phyloP scores from a whole-genome alignment of 768 basidiomycete species.

The Hypsizygus marmoreus region DNA sequence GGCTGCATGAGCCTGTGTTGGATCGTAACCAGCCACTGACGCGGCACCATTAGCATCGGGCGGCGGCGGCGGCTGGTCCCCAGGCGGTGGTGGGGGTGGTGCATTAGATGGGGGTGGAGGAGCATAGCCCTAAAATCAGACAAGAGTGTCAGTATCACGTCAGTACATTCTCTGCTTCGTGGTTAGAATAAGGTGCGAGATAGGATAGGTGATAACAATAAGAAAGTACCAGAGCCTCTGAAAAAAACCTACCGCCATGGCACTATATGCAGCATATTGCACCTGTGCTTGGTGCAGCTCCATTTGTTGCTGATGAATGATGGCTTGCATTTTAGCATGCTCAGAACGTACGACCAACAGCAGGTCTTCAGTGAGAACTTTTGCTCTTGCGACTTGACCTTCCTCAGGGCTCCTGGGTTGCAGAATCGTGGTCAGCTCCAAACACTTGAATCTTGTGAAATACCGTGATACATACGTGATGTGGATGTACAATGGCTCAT shows the following conservation, averaged over 20 bases:
- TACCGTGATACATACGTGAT: slow-evolving; percentile 85
- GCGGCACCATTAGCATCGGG: slow-evolving; percentile 37
- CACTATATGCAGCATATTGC: slow-evolving; percentile 75
- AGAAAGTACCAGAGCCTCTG: slow-evolving; percentile 1
- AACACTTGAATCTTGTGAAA: no score
- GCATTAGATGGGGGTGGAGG: slow-evolving; percentile 57
- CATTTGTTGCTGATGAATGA: slow-evolving; percentile 76
- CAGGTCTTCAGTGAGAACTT: no score
- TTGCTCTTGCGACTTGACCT: no score
- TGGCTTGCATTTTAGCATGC: no score
- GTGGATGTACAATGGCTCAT: slow-evolving; percentile 91
- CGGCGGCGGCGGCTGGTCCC: slow-evolving; percentile 45
- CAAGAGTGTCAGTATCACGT: slow-evolving; percentile 4
- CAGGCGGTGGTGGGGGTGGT: slow-evolving; percentile 55
- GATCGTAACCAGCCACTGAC: slow-evolving; percentile 26
- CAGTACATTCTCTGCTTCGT: not conserved
- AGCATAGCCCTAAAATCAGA: slow-evolving; percentile 36
- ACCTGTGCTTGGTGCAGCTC: slow-evolving; percentile 83
- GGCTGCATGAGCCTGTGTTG: no score
- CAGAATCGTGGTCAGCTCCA: no score
- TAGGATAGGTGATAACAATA: not conserved
- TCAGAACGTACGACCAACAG: no score
- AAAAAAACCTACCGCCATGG: slow-evolving; percentile 49
- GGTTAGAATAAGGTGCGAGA: not conserved
- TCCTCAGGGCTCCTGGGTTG: no score